A percentile compares a stretch with the other conserved stretches of the same genome.
Evolutionary conservation across 306 rosid species (phyloP).

Genomic region (Pterocarpus macrocarpus): DNA sequence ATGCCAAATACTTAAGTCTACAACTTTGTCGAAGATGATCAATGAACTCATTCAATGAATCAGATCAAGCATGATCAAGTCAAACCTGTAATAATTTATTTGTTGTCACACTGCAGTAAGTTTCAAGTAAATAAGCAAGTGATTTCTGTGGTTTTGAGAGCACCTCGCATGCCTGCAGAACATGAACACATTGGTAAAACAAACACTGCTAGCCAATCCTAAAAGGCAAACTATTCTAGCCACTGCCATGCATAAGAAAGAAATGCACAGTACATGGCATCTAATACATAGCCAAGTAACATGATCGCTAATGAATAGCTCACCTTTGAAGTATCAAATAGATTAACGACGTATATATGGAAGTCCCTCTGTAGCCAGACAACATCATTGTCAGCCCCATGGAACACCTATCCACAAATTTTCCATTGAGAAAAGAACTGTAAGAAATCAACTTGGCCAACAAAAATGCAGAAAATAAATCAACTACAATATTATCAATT

Average conservation of each 20-base stretch:
- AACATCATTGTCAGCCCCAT: slow-evolving; percentile 95
- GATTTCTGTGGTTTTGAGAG: slow-evolving; percentile 91
- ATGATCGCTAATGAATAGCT: slow-evolving; percentile 36
- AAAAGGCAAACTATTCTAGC: slow-evolving; percentile 29
- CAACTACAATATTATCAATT: slow-evolving; percentile 19
- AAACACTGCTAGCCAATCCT: slow-evolving; percentile 27
- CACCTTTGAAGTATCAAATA: slow-evolving; percentile 94
- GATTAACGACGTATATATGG: slow-evolving; percentile 84
- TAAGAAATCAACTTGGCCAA: slow-evolving; percentile 14
- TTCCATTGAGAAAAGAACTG: slow-evolving; percentile 32
- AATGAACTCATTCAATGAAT: slow-evolving; percentile 35
- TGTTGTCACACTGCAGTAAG: slow-evolving; percentile 80
- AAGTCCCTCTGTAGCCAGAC: slow-evolving; percentile 96
- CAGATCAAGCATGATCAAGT: slow-evolving; percentile 25
- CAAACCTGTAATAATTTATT: slow-evolving; percentile 94
- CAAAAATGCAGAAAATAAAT: slow-evolving; percentile 6
- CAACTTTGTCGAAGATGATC: slow-evolving; percentile 28
- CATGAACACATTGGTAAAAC: slow-evolving; percentile 27
- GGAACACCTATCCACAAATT: slow-evolving; percentile 80
- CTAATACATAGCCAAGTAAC: slow-evolving; percentile 12
- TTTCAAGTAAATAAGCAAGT: slow-evolving; percentile 90
- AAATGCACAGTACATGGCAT: slow-evolving; percentile 18
- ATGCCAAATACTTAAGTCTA: slow-evolving; percentile 25
- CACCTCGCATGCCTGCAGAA: slow-evolving; percentile 91
- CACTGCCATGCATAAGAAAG: slow-evolving; percentile 22